Base-by-base conservation (phyloP, 2,329 filamentous ascomycete genomes). In the Dryadomyces sulphureus region DNA sequence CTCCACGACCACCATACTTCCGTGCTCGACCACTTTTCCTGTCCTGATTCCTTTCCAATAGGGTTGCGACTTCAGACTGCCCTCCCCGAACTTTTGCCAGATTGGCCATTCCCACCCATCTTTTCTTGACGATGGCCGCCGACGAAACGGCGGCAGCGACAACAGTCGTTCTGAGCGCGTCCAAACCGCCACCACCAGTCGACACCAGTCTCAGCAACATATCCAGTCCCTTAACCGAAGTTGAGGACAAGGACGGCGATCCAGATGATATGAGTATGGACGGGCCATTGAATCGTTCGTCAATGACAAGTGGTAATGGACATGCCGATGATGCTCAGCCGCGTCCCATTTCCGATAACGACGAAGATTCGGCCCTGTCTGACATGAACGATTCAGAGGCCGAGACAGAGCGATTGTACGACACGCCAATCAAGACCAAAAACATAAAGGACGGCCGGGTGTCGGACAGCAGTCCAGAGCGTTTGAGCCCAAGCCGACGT, bases 171-270 rank as follows among this genome's bases (percentile, higher is more conserved):
- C 72, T 43, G 9, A n/a, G 17, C 67, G 70, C 47, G 35, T n/a
- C 36, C 24, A 24, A 32, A 24, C 34, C 34, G 12, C 63, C 65
- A 52, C 62, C 67, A 49, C 57, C 62, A 43, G 64, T 65, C 52
- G 73, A 74, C 56, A 66, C 67, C 51, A 73, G 75, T 54, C 78
- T 80, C 56, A 84, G 83, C 60, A 80, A 79, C 60, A 72, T 84
- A 45, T 95, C 89, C 35, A 96, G 90, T 63, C 92, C 88, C 57
- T 72, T 96, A 55, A 95, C 87, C 66, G 90, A 95, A 56, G 84
- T 94, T 47, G 88, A 89, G 57, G 85, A 94, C 56, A 77, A 77
- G 56, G 80, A 85, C 51, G 73, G 69, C 38, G 81, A 85, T 44
- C 78, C 84, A 52, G 81, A 82, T 45, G 74, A 74, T 50, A 71